Base-by-base conservation (phyloP, 495 filamentous ascomycete genomes). In the Hypomontagnella submonticulosa region DNA sequence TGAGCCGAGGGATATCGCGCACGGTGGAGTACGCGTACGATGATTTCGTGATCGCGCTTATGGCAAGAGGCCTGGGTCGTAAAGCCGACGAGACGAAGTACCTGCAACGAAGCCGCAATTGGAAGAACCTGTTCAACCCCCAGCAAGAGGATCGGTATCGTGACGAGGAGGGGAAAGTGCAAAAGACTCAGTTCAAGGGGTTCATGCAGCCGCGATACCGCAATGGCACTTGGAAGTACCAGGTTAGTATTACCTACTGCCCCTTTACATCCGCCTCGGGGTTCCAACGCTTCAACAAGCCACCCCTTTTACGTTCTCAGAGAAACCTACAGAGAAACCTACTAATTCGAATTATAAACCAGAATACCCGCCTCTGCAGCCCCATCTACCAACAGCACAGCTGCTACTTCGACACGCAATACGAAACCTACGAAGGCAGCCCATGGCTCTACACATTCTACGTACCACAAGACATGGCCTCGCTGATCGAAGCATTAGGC, bases 11-110 rank as follows among this genome's bases (percentile, higher is more conserved):
- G 53, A 79, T 92, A 30, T 87, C 84, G 6, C 78, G 89, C 1
- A 90, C 88, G 0, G 84, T 91, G 11, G 89, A 91, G 67, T 91
- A 92, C 73, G 85, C 88, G 3, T 91, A 91, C 76, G 83, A 91
- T 56, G 89, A 92, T 71, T 92, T 89, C 55, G 73, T 78, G 49
- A 81, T 87, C 18, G 80, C 85, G 11, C 64, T 76, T 13, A 79
- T 89, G 42, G 85, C 87, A 38, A 76, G 77, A 53, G 81, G 77
- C 1, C 77, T 88, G 0, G 83, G 81, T 4, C 80, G 83, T 46
- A 73, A 73, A 12, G 75, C 69, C 0, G 82, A 84, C 57, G 74
- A 76, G 37, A 67, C 76, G 41, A 89, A 88, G 58, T 90, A 90
- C 71, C 71, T 78, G 37, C 73, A 75, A 32, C 82, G 87, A 15